Base-by-base conservation (phyloP, 2,329 filamentous ascomycete species). In the Claviceps digitariae region DNA sequence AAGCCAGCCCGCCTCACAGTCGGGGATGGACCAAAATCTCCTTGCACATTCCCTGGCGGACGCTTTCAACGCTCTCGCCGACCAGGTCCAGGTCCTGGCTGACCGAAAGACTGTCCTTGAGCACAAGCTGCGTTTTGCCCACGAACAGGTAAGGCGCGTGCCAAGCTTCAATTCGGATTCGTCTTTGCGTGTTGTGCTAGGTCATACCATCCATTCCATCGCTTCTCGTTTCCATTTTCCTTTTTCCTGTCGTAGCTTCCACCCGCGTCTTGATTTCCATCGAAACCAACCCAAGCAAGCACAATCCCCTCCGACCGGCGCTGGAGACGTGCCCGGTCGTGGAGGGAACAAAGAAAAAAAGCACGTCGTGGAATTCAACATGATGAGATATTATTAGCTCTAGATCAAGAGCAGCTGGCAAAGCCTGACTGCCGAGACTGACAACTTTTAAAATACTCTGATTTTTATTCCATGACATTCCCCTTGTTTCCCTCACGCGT, bases 341-440 rank as follows among this genome's bases (percentile, higher is more conserved):
- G 41, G 13, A 23, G 9, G 20, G 17, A 43, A 23, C 21, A 43
- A 21, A 23, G 12, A 23, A 43, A 23, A 43, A 12, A n/a, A 52
- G 55, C 54, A 29, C 61, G 50, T 52, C 54, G 45, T 38, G 31
- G 31, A 55, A 50, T 61, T 61, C 61, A 64, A 60, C 58, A 66
- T 71, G 68, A 71, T 71, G 68, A 70, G 64, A 63, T 63, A 68
- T 56, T 66, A 66, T 85, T 87, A 88, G 85, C 85, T 89, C 85
- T 88, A 88, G 85, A 88, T 86, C 84, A 84, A 76, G 77, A 87
- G 82, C 76, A 79, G 72, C 76, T 65, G 58, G 57, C 62, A 68
- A 74, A 75, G 72, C 57, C 55, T 56, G 59, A 60, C 60, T 69
- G 67, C 68, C 64, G 69, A 79, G 84, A 86, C 76, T 74, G 82